phyloP scores from a whole-genome alignment of 2,329 filamentous ascomycete species.

The Geoglossum cookeanum region DNA sequence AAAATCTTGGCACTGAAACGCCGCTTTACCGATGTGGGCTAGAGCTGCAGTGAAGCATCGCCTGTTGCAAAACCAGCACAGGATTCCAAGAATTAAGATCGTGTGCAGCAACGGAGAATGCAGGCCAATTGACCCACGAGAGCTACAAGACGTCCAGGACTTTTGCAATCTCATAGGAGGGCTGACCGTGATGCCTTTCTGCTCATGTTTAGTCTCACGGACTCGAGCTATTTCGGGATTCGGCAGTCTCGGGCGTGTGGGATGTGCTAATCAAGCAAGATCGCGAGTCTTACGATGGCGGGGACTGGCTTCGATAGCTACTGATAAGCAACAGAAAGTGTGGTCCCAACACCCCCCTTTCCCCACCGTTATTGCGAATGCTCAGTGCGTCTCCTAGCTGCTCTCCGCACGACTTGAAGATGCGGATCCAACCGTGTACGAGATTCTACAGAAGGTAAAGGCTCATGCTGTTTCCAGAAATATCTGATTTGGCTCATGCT shows the following conservation, averaged over 20 bases:
- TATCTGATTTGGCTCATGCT: background rate
- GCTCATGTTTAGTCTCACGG: background rate
- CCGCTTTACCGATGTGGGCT: slow-evolving; percentile 1
- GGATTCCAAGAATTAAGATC: background rate
- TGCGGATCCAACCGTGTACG: slow-evolving; percentile 3
- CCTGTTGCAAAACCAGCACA: background rate
- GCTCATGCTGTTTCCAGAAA: background rate
- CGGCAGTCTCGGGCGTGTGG: background rate
- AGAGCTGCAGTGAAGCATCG: background rate
- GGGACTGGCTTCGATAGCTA: background rate
- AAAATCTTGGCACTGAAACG: background rate
- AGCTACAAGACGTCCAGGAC: background rate
- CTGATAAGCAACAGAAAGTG: slow-evolving; percentile 6
- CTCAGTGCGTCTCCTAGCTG: background rate
- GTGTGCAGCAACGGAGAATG: background rate
- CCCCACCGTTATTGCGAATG: background rate
- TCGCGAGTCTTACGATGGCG: background rate
- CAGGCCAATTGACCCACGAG: background rate
- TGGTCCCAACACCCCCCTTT: background rate
- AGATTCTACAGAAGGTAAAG: slow-evolving; percentile 4
- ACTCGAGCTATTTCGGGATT: background rate
- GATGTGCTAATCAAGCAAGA: background rate
- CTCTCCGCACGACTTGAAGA: slow-evolving; percentile 5
- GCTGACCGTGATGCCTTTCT: background rate
- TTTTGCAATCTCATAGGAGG: background rate